Conservation (phyloP, 345 rosid species). For the Gossypium raimondii region DNA sequence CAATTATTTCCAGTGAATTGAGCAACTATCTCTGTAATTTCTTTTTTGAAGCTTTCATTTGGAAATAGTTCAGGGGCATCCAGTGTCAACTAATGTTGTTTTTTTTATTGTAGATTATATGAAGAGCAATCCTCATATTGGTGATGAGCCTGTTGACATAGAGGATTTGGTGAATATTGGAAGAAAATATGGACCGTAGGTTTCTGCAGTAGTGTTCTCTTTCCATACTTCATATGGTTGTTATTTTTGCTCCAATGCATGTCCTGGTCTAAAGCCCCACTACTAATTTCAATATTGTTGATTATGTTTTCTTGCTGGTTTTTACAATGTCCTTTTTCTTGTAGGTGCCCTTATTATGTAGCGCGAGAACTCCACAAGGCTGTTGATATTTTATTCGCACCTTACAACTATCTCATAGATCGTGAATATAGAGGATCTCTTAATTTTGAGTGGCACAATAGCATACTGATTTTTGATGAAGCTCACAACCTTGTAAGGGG, state of each 20-base stretch:
- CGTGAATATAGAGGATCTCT: slow-evolving; percentile 59
- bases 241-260: neutral
- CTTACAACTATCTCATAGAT: slow-evolving; percentile 90
- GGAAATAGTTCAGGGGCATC: neutral
- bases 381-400: slow-evolving; percentile 84
- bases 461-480: slow-evolving; percentile 88
- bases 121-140: slow-evolving; percentile 65
- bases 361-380: slow-evolving; percentile 82
- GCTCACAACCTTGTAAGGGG: slow-evolving; percentile 91
- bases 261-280: neutral
- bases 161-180: slow-evolving; percentile 92
- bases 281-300: neutral
- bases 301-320: slow-evolving; percentile 17
- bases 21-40: neutral
- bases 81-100: slow-evolving; percentile 14
- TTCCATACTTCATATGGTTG: slow-evolving; percentile 2
- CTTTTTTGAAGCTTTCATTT: neutral
- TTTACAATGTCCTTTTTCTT: slow-evolving; percentile 23
- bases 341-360: slow-evolving; percentile 83
- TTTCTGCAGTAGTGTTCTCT: slow-evolving; percentile 23
- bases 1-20: neutral
- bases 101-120: slow-evolving; percentile 48
- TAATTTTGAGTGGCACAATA: slow-evolving; percentile 54
- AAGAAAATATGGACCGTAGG: slow-evolving; percentile 73
- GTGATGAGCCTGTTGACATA: slow-evolving; percentile 87